phyloP scores from a whole-genome alignment of 352 stramenopile genomes.

The Pythium chondricola region DNA sequence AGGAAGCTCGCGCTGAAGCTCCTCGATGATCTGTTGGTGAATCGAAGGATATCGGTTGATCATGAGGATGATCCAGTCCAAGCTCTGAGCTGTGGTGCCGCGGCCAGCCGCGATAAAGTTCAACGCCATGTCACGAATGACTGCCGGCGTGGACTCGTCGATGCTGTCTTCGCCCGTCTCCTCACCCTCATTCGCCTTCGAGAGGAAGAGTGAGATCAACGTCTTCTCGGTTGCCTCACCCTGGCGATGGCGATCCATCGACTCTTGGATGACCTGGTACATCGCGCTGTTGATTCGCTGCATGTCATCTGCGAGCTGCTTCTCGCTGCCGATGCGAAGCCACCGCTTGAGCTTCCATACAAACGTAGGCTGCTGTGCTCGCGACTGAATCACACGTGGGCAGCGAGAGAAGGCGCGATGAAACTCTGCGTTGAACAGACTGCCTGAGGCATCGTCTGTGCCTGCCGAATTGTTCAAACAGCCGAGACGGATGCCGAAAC shows the following conservation, averaged over 20 bases:
- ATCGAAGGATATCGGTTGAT: constrained; percentile 53
- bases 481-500: constrained; percentile 57
- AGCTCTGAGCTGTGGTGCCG: constrained; percentile 64
- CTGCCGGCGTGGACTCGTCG: constrained; percentile 12
- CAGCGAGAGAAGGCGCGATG: constrained; percentile 17
- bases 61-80: constrained; percentile 76
- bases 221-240: constrained; percentile 17
- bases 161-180: not conserved
- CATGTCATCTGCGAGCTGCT: constrained; percentile 19
- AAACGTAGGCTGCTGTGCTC: constrained; percentile 20
- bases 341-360: constrained; percentile 23
- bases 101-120: constrained; percentile 75
- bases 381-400: constrained; percentile 16
- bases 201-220: constrained; percentile 39
- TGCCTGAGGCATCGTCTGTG: constrained; percentile 15
- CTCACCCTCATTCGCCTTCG: constrained; percentile 12
- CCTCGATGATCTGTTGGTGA: constrained; percentile 18
- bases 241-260: constrained; percentile 7
- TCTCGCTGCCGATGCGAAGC: constrained; percentile 19
- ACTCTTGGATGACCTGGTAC: constrained; percentile 22
- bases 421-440: constrained; percentile 23
- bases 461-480: constrained; percentile 29
- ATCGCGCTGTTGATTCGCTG: constrained; percentile 19
- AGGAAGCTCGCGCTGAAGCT: constrained; percentile 22
- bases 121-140: constrained; percentile 63